Percentiles rank a stretch among this genome's conserved stretches.
These are phyloP conservation scores for Taphrina betulina DNA, from an alignment of 1,139 yeast genomes.

Conservation along the genomic window DNA sequence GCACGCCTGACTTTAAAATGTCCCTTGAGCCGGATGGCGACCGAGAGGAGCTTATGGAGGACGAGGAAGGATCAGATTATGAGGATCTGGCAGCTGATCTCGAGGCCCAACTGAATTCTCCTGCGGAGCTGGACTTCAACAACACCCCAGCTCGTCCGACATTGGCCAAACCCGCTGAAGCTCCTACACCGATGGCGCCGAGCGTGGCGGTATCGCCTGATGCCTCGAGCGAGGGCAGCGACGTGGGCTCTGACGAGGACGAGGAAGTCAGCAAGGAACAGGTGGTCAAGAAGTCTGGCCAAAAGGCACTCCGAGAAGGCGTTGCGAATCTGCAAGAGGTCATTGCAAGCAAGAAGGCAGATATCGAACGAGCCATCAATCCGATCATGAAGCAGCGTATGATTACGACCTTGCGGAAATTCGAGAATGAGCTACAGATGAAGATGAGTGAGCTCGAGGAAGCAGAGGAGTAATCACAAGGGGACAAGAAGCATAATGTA, in stretches of 20 bases:
- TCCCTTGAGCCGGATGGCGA: slow-evolving; percentile 41
- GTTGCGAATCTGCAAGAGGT: slow-evolving; percentile 78
- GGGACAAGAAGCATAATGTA: too few relatives aligned
- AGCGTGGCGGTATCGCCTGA: slow-evolving; percentile 41
- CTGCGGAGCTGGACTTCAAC: slow-evolving; percentile 39
- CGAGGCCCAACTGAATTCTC: slow-evolving; percentile 40
- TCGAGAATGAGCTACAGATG: slow-evolving; percentile 77
- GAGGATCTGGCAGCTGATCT: slow-evolving; percentile 42
- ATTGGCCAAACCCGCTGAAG: slow-evolving; percentile 38
- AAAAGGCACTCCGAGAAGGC: slow-evolving; percentile 78
- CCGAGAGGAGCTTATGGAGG: slow-evolving; percentile 19
- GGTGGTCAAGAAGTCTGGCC: slow-evolving; percentile 54
- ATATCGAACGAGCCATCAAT: slow-evolving; percentile 74
- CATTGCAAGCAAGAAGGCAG: slow-evolving; percentile 70
- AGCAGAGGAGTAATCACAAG: slow-evolving; percentile 8
- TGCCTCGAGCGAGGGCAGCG: slow-evolving; percentile 51
- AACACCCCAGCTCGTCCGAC: slow-evolving; percentile 44
- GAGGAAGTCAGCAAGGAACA: slow-evolving; percentile 51
- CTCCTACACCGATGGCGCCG: slow-evolving; percentile 37
- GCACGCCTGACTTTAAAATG: slow-evolving; percentile 40
- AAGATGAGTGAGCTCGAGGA: slow-evolving; percentile 54
- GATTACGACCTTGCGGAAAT: slow-evolving; percentile 72
- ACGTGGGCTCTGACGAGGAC: slow-evolving; percentile 56
- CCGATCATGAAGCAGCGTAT: slow-evolving; percentile 87
- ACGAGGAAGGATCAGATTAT: slow-evolving; percentile 38